Evolutionary conservation across 1,284 basidiomycete species (phyloP).

Genomic region (Ceratobasidium sp.): DNA sequence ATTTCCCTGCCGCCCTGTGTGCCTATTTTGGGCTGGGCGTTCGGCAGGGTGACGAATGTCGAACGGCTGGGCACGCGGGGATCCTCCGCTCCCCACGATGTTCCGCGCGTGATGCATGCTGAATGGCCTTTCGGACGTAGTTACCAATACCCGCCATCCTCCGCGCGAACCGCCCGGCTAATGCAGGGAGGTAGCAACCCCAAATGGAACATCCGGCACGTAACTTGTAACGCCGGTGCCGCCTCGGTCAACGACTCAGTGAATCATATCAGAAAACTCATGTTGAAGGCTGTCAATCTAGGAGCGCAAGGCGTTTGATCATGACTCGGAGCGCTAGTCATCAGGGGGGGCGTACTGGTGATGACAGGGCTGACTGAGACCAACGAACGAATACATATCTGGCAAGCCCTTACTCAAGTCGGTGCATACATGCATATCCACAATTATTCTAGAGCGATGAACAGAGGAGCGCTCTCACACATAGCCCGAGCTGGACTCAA

Average conservation of each 20-base stretch:
- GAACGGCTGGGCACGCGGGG: neutral
- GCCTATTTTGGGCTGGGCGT: neutral
- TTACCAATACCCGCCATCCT: neutral
- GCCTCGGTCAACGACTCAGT: neutral
- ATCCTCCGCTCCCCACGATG: neutral
- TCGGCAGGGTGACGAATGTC: constrained; percentile 8
- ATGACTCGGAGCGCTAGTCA: neutral
- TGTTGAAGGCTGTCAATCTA: neutral
- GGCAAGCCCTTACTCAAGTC: no score
- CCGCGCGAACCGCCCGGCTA: neutral
- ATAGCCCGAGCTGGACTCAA: no score
- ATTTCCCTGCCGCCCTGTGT: neutral
- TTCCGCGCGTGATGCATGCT: neutral
- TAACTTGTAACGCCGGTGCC: neutral
- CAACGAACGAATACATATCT: no score
- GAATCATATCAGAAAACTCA: neutral
- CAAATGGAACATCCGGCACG: neutral
- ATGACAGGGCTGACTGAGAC: no score
- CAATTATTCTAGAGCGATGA: no score
- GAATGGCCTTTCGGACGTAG: neutral
- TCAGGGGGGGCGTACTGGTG: no score
- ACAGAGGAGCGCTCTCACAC: no score
- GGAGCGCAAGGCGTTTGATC: neutral
- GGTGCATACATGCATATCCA: no score
- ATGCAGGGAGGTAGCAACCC: neutral